Percentiles rank a stretch among this genome's conserved stretches.
These are phyloP conservation scores for Colletotrichum karsti DNA, from an alignment of 2,329 filamentous ascomycete species.

Conservation along the genomic window DNA sequence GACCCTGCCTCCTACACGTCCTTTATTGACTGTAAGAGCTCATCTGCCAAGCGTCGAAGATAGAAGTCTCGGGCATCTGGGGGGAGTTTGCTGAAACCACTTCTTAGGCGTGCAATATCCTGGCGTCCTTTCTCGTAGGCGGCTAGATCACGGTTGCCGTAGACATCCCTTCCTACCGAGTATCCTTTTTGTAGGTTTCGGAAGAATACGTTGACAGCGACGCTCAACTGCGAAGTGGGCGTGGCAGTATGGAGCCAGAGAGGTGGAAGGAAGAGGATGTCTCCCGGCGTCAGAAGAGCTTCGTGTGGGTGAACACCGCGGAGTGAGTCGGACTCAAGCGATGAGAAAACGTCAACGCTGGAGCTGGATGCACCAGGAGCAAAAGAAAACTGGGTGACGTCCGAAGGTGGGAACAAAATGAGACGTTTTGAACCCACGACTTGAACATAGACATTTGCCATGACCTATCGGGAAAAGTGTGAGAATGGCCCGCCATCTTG, in stretches of 20 bases:
- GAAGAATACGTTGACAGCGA: slow-evolving; percentile 94
- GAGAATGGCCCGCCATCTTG: not conserved
- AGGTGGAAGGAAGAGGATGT: slow-evolving; percentile 82
- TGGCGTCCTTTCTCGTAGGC: slow-evolving; percentile 84
- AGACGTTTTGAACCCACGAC: slow-evolving; percentile 77
- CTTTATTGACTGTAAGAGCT: slow-evolving; percentile 55
- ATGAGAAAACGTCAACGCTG: slow-evolving; percentile 74
- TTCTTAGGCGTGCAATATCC: slow-evolving; percentile 74
- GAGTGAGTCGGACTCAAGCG: slow-evolving; percentile 49
- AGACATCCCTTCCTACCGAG: slow-evolving; percentile 81
- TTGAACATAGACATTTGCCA: slow-evolving; percentile 88
- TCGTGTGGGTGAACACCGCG: slow-evolving; percentile 70
- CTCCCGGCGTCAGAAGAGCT: slow-evolving; percentile 72
- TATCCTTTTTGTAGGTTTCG: slow-evolving; percentile 74
- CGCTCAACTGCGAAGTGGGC: slow-evolving; percentile 66
- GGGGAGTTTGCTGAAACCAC: slow-evolving; percentile 71
- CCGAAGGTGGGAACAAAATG: slow-evolving; percentile 80
- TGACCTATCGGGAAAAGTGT: slow-evolving; percentile 63
- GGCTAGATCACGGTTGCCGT: slow-evolving; percentile 86
- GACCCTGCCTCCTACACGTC: slow-evolving; percentile 5
- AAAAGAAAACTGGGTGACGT: slow-evolving; percentile 75
- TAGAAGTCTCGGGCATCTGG: slow-evolving; percentile 78
- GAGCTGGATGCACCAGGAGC: slow-evolving; percentile 83
- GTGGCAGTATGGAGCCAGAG: slow-evolving; percentile 85
- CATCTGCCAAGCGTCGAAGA: slow-evolving; percentile 73